phyloP scores from a whole-genome alignment of 805 yeast species.

The Cyberlindnera lachancei region DNA sequence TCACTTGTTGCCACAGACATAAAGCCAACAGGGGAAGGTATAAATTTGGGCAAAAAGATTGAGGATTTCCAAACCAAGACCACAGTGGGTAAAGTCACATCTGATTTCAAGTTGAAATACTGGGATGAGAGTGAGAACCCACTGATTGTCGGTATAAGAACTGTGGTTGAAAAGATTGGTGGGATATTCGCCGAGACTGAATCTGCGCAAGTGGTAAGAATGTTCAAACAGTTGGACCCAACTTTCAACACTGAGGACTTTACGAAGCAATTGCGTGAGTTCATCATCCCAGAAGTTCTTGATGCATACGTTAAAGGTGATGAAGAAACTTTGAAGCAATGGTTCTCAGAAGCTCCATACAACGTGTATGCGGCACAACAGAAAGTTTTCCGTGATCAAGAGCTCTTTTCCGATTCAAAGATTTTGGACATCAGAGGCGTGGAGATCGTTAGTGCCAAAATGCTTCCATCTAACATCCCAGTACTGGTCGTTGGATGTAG shows the following conservation, averaged over 20 bases:
- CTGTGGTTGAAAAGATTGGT: constrained; percentile 70
- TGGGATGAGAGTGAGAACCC: constrained; percentile 97
- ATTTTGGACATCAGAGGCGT: constrained; percentile 93
- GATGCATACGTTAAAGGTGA: constrained; percentile 95
- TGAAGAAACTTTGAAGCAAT: constrained; percentile 67
- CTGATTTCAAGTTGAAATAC: constrained; percentile 51
- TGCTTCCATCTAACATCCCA: constrained; percentile 85
- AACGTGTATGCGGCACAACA: constrained; percentile 92
- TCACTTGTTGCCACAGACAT: constrained; percentile 76
- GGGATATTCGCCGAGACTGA: constrained; percentile 89
- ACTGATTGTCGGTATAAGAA: constrained; percentile 70
- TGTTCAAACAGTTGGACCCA: constrained; percentile 87
- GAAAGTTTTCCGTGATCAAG: constrained; percentile 87
- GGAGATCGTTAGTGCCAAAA: constrained; percentile 81
- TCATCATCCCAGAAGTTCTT: constrained; percentile 87
- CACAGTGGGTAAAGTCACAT: constrained; percentile 56
- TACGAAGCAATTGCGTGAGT: constrained; percentile 78
- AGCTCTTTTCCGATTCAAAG: constrained; percentile 82
- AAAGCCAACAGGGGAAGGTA: constrained; percentile 61
- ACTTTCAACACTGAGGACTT: constrained; percentile 73
- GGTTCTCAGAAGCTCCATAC: constrained; percentile 97
- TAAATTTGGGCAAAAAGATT: constrained; percentile 48
- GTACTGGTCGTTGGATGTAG: constrained; percentile 91
- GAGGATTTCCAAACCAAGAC: constrained; percentile 62
- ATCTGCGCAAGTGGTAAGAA: constrained; percentile 82